These are phyloP conservation scores for Psilocybe tampanensis DNA, from an alignment of 768 basidiomycete genomes.

Conservation along the genomic window DNA sequence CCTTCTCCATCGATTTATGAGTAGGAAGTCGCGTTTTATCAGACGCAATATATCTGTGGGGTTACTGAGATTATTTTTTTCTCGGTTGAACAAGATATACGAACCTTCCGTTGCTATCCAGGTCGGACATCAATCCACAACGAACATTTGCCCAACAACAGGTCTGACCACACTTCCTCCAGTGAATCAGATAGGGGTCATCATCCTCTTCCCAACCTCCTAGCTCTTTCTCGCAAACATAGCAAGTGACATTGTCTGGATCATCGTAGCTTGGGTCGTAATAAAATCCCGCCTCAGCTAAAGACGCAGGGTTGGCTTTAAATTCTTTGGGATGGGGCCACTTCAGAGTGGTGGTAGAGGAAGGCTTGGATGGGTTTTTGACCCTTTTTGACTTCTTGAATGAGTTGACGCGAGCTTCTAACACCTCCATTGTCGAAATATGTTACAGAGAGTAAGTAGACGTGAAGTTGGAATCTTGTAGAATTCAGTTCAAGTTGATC, in stretches of 20 bases:
- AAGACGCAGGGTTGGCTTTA: slow-evolving; percentile 67
- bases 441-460: too few relatives aligned
- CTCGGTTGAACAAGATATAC: slow-evolving; percentile 18
- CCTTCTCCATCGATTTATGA: slow-evolving; percentile 70
- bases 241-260: slow-evolving; percentile 81
- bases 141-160: slow-evolving; percentile 85
- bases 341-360: slow-evolving; percentile 51
- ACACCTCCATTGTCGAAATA: slow-evolving; percentile 48
- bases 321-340: slow-evolving; percentile 79
- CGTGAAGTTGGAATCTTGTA: background rate
- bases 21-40: slow-evolving; percentile 67
- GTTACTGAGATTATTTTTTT: background rate
- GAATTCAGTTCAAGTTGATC: slow-evolving; percentile 9
- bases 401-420: slow-evolving; percentile 64
- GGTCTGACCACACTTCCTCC: slow-evolving; percentile 57
- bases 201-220: slow-evolving; percentile 85
- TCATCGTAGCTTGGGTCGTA: slow-evolving; percentile 70
- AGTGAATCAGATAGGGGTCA: slow-evolving; percentile 87
- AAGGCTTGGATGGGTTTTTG: slow-evolving; percentile 54
- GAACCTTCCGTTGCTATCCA: slow-evolving; percentile 60
- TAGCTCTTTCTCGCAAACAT: slow-evolving; percentile 79
- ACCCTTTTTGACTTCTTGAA: slow-evolving; percentile 66
- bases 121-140: slow-evolving; percentile 66
- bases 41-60: slow-evolving; percentile 56
- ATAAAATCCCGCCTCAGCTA: slow-evolving; percentile 92